These are phyloP conservation scores for Rhodotorula toruloides DNA, from an alignment of 768 basidiomycete genomes.

Conservation along the genomic window DNA sequence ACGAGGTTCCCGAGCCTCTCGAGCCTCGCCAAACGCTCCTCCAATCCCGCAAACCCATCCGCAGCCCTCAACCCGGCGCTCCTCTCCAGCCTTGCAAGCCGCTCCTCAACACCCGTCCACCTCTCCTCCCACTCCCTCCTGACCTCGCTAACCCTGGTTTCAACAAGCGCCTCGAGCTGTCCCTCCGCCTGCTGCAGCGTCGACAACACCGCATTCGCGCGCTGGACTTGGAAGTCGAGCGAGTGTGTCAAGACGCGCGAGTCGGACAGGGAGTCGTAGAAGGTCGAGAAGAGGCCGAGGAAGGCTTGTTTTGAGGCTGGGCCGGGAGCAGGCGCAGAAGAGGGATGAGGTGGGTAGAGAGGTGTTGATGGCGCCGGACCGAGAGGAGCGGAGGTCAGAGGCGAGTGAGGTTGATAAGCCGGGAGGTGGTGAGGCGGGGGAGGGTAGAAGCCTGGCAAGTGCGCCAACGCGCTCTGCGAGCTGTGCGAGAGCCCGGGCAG, in stretches of 20 bases:
- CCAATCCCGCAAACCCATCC: no score
- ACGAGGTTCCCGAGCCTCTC: no score
- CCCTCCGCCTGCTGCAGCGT: constrained; percentile 33
- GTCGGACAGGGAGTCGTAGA: constrained; percentile 79
- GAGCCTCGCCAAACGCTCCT: no score
- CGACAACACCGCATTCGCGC: constrained; percentile 5
- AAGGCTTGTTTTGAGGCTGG: constrained; percentile 68
- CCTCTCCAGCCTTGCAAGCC: no score
- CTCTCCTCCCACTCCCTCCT: no score
- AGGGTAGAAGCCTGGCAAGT: background rate
- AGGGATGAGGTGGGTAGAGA: background rate
- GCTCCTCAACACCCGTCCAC: no score
- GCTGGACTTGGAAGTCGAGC: constrained; percentile 65
- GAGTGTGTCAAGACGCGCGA: constrained; percentile 71
- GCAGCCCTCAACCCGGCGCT: no score
- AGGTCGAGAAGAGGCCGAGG: constrained; percentile 71
- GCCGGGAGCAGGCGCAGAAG: constrained; percentile 49
- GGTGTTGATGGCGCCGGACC: background rate
- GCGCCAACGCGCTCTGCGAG: background rate
- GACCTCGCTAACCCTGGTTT: no score
- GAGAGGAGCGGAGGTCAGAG: no score
- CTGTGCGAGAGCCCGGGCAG: background rate
- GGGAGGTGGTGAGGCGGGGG: no score
- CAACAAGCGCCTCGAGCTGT: constrained; percentile 13
- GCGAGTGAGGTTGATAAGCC: no score